These are phyloP conservation scores for Panaeolus papilionaceus DNA, from an alignment of 768 basidiomycete species.

Conservation along the genomic window DNA sequence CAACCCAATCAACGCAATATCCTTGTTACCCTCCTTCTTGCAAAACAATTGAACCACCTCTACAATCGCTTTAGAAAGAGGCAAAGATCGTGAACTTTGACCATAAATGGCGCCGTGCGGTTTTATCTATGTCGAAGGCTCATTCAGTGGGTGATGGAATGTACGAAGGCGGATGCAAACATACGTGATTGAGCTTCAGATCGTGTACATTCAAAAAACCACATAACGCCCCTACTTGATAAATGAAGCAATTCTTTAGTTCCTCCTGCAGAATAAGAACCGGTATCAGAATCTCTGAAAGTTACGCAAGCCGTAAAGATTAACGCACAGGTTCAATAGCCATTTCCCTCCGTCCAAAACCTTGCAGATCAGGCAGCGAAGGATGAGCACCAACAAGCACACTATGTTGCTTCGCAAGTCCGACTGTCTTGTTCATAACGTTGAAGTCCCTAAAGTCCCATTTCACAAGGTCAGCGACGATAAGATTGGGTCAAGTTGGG, in stretches of 20 bases:
- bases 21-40: slow-evolving; percentile 31
- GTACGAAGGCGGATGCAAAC: slow-evolving; percentile 16
- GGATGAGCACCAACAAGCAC: slow-evolving; percentile 75
- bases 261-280: slow-evolving; percentile 47
- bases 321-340: slow-evolving; percentile 57
- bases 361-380: slow-evolving; percentile 66
- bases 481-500: neutral
- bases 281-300: neutral
- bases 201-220: slow-evolving; percentile 64
- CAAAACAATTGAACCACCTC: slow-evolving; percentile 57
- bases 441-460: slow-evolving; percentile 53
- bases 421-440: slow-evolving; percentile 69
- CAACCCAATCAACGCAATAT: slow-evolving; percentile 65
- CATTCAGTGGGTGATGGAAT: too few species aligned
- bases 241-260: slow-evolving; percentile 61
- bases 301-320: neutral
- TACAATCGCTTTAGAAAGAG: slow-evolving; percentile 60
- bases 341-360: slow-evolving; percentile 73
- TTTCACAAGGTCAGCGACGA: too few species aligned
- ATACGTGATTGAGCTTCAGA: slow-evolving; percentile 61
- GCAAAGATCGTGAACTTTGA: slow-evolving; percentile 60
- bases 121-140: too few species aligned
- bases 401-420: slow-evolving; percentile 58
- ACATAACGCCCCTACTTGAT: slow-evolving; percentile 70
- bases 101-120: slow-evolving; percentile 69